A percentile compares a stretch with the other conserved stretches of the same genome.
Conservation (phyloP, 805 yeast species). For the Starmera quercuum region DNA sequence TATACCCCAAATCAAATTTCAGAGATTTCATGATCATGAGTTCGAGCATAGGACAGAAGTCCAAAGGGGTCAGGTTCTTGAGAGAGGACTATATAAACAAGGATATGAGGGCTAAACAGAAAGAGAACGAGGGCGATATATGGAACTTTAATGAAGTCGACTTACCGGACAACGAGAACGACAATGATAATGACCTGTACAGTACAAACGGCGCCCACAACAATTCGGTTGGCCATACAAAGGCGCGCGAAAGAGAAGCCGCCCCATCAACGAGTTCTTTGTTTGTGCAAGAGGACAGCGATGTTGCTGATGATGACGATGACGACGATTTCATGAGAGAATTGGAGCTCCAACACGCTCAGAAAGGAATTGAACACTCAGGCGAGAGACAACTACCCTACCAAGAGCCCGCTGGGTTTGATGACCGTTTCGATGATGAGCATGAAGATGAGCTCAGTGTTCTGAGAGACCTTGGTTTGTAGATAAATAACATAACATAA, state of each 20-base stretch:
- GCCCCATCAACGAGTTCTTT: too few relatives aligned
- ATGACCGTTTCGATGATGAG: too few relatives aligned
- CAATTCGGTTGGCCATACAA: not conserved
- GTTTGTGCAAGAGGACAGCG: not conserved
- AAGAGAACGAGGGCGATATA: conserved; percentile 1
- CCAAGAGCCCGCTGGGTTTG: too few relatives aligned
- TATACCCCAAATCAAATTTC: conserved; percentile 77
- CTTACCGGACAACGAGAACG: conserved; percentile 7
- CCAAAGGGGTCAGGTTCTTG: conserved; percentile 32
- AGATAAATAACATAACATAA: too few relatives aligned
- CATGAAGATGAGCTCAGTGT: not conserved
- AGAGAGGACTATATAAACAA: conserved; percentile 30
- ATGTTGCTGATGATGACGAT: not conserved
- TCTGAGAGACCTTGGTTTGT: not conserved
- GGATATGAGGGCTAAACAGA: conserved; percentile 22
- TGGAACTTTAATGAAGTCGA: conserved; percentile 4
- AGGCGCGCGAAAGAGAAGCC: too few relatives aligned
- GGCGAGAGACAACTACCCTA: too few relatives aligned
- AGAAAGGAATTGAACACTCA: not conserved
- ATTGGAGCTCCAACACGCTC: not conserved
- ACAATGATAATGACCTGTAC: conserved; percentile 20
- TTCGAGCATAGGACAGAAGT: conserved; percentile 37
- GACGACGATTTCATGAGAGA: not conserved
- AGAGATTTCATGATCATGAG: conserved; percentile 55
- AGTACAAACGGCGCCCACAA: conserved; percentile 23